Base-by-base conservation (phyloP, 371 early-diverging fungal genomes). In the Mucor saturninus region DNA sequence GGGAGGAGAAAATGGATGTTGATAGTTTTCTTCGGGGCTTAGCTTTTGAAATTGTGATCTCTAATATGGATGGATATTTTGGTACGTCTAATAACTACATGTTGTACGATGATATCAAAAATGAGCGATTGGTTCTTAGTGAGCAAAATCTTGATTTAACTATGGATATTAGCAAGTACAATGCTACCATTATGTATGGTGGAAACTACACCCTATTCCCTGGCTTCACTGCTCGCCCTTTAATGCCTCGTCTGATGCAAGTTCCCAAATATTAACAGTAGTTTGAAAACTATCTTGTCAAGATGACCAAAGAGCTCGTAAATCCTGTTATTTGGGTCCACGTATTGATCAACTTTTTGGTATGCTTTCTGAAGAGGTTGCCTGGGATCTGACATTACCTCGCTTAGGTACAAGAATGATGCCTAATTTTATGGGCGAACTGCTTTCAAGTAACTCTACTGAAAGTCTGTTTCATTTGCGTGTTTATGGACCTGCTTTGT, bases 71-170 rank as follows among this genome's bases (percentile, higher is more conserved):
- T 54, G 70, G 64, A 5, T 72, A 74, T 45, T 48, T 69, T 4
- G 54, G 64, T 26, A 77, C 68, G 37, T 59, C 60, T 9, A 63
- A 77, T 14, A 77, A 77, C 37, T 77, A 69, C 43, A 69, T 72
- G 26, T 15, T 77, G 37, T 77, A 77, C 50, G 63, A 73, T 4
- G 50, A 70, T n/a, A 61, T 63, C 21, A 32, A 40, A 11, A 45
- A 48, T 6, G 59, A 54, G 5, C 56, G 59, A 1, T 52, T 71
- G 31, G 57, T 68, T n/a, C 72, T 53, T 32, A 68, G 71, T 21
- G 58, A 55, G 8, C 70, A 71, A 64, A 75, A 77, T 31, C 51
- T 74, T 52, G 78, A 74, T 59, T 55, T 66, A 26, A 56, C 64
- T 4, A 61, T 77, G 66, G 73, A 73, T 31, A 65, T 32, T 56